phyloP scores from a whole-genome alignment of 2,329 filamentous ascomycete species.

The Mollisiaceae sp. region DNA sequence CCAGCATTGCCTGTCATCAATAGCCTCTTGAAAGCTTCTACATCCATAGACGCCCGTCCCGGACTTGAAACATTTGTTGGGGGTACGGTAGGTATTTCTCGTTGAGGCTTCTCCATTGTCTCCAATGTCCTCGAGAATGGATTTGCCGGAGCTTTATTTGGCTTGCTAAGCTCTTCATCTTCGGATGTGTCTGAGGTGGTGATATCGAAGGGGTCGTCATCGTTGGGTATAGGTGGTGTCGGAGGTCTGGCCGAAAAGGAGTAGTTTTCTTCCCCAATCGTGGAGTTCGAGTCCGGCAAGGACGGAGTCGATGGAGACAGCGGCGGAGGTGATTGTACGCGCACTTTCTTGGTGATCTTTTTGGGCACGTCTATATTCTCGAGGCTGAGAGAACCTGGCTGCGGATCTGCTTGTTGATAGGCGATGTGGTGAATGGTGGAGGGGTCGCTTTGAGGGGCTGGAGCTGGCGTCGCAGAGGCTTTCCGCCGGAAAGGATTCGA shows the following conservation, averaged over 20 bases:
- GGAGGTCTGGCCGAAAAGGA: constrained; percentile 31
- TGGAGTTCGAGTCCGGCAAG: constrained; percentile 57
- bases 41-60: constrained; percentile 63
- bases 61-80: constrained; percentile 37
- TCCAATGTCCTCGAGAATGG: constrained; percentile 62
- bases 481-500: constrained; percentile 45
- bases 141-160: constrained; percentile 49
- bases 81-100: constrained; percentile 26
- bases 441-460: constrained; percentile 24
- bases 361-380: constrained; percentile 28
- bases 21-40: constrained; percentile 77
- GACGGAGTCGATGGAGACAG: constrained; percentile 48
- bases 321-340: constrained; percentile 68
- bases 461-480: constrained; percentile 21
- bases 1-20: constrained; percentile 73
- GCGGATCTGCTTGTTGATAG: constrained; percentile 27
- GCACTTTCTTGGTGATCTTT: constrained; percentile 62
- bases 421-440: constrained; percentile 27
- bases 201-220: constrained; percentile 43
- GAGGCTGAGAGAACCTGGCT: constrained; percentile 19
- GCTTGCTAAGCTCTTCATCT: constrained; percentile 31
- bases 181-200: constrained; percentile 41
- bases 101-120: constrained; percentile 51
- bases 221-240: constrained; percentile 40
- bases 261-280: constrained; percentile 37